Evolutionary conservation across 495 filamentous ascomycete genomes (phyloP).

Genomic region (Aspergillus sclerotiicarbonarius): DNA sequence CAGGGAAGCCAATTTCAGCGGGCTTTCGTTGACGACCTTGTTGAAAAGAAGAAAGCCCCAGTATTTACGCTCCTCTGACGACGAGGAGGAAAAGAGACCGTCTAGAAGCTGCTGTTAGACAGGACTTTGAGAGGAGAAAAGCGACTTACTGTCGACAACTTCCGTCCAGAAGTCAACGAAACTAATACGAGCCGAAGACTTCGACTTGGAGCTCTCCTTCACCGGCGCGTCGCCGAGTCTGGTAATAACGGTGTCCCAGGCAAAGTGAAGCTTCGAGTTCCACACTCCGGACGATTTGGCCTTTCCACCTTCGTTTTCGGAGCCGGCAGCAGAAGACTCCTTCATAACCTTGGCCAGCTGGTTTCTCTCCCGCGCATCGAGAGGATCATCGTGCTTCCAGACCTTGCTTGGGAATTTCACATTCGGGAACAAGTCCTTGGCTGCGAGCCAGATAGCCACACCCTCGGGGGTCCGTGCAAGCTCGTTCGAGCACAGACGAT

Average conservation of each 20-base stretch:
- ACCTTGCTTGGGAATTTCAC: conserved; percentile 62
- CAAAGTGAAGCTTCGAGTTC: conserved; percentile 80
- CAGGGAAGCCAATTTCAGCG: conserved; percentile 42
- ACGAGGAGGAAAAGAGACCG: conserved; percentile 72
- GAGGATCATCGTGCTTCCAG: conserved; percentile 70
- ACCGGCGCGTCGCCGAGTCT: conserved; percentile 32
- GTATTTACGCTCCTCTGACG: conserved; percentile 85
- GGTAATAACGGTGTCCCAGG: conserved; percentile 75
- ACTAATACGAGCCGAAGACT: conserved; percentile 40
- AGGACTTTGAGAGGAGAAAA: not conserved
- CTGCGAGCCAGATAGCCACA: conserved; percentile 79
- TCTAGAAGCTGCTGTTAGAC: conserved; percentile 46
- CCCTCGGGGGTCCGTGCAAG: conserved; percentile 79
- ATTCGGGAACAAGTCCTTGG: conserved; percentile 60
- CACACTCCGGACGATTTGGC: conserved; percentile 67
- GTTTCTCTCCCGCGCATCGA: conserved; percentile 60
- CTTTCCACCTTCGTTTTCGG: conserved; percentile 43
- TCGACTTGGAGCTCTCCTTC: conserved; percentile 29
- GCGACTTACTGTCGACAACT: conserved; percentile 73
- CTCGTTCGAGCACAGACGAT: conserved; percentile 58
- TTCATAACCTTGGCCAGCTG: conserved; percentile 73
- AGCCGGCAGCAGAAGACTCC: conserved; percentile 59
- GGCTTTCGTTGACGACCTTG: conserved; percentile 58
- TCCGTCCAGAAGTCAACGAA: conserved; percentile 87
- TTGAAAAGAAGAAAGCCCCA: conserved; percentile 85